Evolutionary conservation across 2,329 filamentous ascomycete species (phyloP).

Genomic region (Ustilaginoidea virens): DNA sequence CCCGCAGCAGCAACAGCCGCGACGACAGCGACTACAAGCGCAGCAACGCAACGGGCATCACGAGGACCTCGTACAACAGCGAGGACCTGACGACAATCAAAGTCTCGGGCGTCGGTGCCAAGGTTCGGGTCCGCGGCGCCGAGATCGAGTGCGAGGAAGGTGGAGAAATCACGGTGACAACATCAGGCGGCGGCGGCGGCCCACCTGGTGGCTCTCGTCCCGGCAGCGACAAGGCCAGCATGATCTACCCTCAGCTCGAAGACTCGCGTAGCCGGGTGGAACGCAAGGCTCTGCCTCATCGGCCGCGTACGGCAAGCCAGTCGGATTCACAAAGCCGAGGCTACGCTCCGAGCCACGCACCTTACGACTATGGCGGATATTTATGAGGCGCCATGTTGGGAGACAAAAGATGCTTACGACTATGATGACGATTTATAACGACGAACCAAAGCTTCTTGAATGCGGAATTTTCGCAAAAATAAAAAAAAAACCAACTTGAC

Average conservation of each 20-base stretch:
- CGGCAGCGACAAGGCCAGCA: slow-evolving; percentile 36
- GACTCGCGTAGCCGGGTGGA: slow-evolving; percentile 27
- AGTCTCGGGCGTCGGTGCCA: slow-evolving; percentile 37
- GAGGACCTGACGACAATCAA: slow-evolving; percentile 50
- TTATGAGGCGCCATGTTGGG: no score
- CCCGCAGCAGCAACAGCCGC: slow-evolving; percentile 41
- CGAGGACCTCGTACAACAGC: slow-evolving; percentile 30
- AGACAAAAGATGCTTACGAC: no score
- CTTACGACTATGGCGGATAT: slow-evolving; percentile 15
- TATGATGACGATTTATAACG: slow-evolving; percentile 11
- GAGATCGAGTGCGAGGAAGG: slow-evolving; percentile 44
- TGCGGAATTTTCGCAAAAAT: no score
- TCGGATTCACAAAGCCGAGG: slow-evolving; percentile 26
- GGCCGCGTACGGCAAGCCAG: slow-evolving; percentile 32
- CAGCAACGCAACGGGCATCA: slow-evolving; percentile 46
- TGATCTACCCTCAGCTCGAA: slow-evolving; percentile 29
- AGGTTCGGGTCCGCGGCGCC: slow-evolving; percentile 38
- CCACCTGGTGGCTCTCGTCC: slow-evolving; percentile 17
- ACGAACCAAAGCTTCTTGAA: no score
- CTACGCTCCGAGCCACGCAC: slow-evolving; percentile 13
- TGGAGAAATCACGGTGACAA: slow-evolving; percentile 42
- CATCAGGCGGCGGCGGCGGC: no score
- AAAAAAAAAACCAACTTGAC: no score
- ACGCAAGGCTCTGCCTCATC: slow-evolving; percentile 25
- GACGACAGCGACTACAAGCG: slow-evolving; percentile 49